Percentiles rank a stretch among this genome's conserved stretches.
These are phyloP conservation scores for Solanum hybrid DNA, from an alignment of 305 asterid species.

Conservation along the genomic window DNA sequence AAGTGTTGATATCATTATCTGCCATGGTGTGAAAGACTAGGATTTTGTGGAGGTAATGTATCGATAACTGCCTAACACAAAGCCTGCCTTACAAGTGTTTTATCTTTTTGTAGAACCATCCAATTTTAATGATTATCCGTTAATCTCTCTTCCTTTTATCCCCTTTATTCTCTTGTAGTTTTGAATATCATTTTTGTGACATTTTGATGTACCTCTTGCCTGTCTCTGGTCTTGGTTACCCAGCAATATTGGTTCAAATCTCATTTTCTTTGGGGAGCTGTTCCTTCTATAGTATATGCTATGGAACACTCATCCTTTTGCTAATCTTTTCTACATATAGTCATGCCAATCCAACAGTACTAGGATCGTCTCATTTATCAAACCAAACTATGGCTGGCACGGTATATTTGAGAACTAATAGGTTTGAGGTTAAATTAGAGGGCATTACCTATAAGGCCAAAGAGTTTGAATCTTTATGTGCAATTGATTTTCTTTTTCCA, in stretches of 20 bases:
- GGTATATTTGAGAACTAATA: constrained; percentile 63
- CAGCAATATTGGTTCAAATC: constrained; percentile 15
- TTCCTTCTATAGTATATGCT: background rate
- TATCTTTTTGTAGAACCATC: background rate
- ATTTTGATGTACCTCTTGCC: constrained; percentile 7
- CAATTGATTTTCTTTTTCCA: constrained; percentile 65
- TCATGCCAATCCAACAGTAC: background rate
- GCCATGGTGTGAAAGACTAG: background rate
- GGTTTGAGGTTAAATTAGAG: constrained; percentile 78
- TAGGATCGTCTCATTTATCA: background rate
- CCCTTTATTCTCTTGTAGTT: constrained; percentile 3
- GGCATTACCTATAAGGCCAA: constrained; percentile 73
- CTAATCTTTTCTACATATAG: background rate
- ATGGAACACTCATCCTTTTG: background rate
- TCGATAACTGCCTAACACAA: background rate
- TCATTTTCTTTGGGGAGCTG: constrained; percentile 9
- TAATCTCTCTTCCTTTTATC: constrained; percentile 19
- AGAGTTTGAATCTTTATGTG: constrained; percentile 61
- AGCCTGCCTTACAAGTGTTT: background rate
- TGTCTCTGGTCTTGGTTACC: constrained; percentile 7
- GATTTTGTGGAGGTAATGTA: constrained; percentile 13
- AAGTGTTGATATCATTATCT: background rate
- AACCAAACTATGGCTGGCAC: constrained; percentile 51
- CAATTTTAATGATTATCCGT: constrained; percentile 13
- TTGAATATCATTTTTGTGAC: constrained; percentile 10